These are phyloP conservation scores for Metarhizium humberi DNA, from an alignment of 2,329 filamentous ascomycete genomes.

Conservation along the genomic window DNA sequence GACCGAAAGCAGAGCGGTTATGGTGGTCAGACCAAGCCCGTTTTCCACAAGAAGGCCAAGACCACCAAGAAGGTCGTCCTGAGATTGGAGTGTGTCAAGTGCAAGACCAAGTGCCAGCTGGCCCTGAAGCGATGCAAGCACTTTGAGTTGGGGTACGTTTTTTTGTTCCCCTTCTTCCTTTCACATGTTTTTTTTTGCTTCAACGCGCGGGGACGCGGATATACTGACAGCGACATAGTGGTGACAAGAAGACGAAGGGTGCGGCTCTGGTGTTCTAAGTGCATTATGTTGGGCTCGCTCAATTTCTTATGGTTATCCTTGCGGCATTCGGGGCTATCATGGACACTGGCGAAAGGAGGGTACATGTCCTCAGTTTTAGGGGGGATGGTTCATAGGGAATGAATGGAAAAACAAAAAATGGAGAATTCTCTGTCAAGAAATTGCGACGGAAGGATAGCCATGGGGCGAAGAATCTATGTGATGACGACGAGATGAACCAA, in stretches of 20 bases:
- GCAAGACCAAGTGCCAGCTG: constrained; percentile 98
- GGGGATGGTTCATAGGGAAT: constrained; percentile 35
- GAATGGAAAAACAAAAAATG: constrained; percentile 21
- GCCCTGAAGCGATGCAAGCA: constrained; percentile 99
- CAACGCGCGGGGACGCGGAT: neutral
- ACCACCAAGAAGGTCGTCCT: constrained; percentile 99
- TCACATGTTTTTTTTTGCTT: neutral
- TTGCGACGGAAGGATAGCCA: neutral
- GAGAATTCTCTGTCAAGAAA: constrained; percentile 8
- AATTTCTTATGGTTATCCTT: constrained; percentile 34
- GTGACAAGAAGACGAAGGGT: constrained; percentile 99
- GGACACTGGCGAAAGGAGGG: constrained; percentile 39
- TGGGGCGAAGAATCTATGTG: neutral
- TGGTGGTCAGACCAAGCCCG: constrained; percentile 99
- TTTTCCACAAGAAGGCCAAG: constrained; percentile 99
- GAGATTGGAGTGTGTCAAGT: constrained; percentile 91
- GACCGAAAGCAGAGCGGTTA: constrained; percentile 99
- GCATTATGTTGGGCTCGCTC: constrained; percentile 36
- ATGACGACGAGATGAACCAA: neutral
- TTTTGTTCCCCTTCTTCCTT: neutral
- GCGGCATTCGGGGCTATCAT: constrained; percentile 35
- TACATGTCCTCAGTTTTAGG: constrained; percentile 31
- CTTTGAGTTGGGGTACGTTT: constrained; percentile 94
- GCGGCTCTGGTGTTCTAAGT: constrained; percentile 98
- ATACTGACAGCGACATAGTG: constrained; percentile 46